A percentile compares a stretch with the other conserved stretches of the same genome.
phyloP scores from a whole-genome alignment of 331 rosid species.

The Malus hybrid region DNA sequence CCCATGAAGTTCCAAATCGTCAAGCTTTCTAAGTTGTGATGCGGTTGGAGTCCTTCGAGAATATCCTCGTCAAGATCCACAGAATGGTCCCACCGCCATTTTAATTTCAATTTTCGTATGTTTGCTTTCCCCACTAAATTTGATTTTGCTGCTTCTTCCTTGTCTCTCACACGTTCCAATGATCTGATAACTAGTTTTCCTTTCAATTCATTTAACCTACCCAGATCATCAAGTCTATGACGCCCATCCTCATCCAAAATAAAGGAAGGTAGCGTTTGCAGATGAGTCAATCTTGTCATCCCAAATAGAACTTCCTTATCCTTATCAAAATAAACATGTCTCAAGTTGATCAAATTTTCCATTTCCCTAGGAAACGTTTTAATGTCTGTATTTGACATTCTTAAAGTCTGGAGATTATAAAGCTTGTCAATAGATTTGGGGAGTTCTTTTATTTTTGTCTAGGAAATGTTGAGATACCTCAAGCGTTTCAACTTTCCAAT shows the following conservation, averaged over 20 bases:
- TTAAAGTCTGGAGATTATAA: neutral
- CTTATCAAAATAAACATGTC: too few relatives aligned
- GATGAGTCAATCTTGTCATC: too few relatives aligned
- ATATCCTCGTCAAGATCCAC: neutral
- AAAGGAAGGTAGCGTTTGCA: too few relatives aligned
- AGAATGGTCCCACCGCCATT: too few relatives aligned
- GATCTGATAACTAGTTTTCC: neutral
- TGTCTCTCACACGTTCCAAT: too few relatives aligned
- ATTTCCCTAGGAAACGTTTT: too few relatives aligned
- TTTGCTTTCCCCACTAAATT: too few relatives aligned
- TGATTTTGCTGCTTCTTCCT: too few relatives aligned
- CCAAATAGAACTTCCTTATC: too few relatives aligned
- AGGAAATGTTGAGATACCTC: neutral
- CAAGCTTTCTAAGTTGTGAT: neutral
- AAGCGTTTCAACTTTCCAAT: neutral
- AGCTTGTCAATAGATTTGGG: neutral
- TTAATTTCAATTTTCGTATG: neutral
- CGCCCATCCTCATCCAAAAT: neutral
- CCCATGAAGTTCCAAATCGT: neutral
- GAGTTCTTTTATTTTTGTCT: neutral
- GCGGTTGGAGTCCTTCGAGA: neutral
- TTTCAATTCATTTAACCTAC: neutral
- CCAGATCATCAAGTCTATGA: neutral
- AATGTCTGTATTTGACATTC: neutral
- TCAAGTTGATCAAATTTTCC: too few relatives aligned